Conservation (phyloP, 768 basidiomycete genomes). For the Boletus subcaerulescens region DNA sequence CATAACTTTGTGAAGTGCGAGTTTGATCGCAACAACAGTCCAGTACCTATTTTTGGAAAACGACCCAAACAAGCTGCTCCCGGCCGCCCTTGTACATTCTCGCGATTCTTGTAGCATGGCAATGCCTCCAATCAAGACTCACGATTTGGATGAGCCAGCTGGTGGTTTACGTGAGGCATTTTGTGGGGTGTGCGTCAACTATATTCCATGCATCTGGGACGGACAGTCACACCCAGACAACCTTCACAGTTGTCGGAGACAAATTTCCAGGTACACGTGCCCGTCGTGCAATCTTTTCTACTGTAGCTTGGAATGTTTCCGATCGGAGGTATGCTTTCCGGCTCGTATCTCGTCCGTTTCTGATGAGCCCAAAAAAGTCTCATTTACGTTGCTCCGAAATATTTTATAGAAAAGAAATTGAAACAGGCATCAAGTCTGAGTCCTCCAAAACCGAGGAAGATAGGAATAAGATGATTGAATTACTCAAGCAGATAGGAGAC, state of each 20-base stretch:
- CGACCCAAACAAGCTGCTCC: too few species aligned
- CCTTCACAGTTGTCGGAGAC: conserved; percentile 60
- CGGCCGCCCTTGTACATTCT: too few species aligned
- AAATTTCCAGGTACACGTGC: conserved; percentile 78
- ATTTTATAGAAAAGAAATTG: conserved; percentile 77
- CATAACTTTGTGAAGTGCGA: conserved; percentile 28
- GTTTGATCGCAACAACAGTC: neutral
- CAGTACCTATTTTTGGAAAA: neutral
- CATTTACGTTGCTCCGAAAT: conserved; percentile 78
- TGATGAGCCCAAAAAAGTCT: conserved; percentile 30
- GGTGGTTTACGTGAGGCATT: conserved; percentile 12
- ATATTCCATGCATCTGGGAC: neutral
- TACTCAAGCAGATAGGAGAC: conserved; percentile 73
- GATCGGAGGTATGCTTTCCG: conserved; percentile 52
- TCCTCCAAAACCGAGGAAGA: conserved; percentile 58
- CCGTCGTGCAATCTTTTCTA: conserved; percentile 79
- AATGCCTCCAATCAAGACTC: conserved; percentile 14
- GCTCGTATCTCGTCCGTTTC: neutral
- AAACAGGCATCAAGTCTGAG: conserved; percentile 54
- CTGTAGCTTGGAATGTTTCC: conserved; percentile 79
- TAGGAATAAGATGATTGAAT: conserved; percentile 60
- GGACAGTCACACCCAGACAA: neutral
- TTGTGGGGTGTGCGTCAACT: conserved; percentile 45
- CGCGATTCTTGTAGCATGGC: conserved; percentile 7
- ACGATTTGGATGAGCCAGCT: conserved; percentile 8